A percentile compares a stretch with the other conserved stretches of the same genome.
These are phyloP conservation scores for Trichoderma polysporum DNA, from an alignment of 2,329 filamentous ascomycete genomes.

Conservation along the genomic window DNA sequence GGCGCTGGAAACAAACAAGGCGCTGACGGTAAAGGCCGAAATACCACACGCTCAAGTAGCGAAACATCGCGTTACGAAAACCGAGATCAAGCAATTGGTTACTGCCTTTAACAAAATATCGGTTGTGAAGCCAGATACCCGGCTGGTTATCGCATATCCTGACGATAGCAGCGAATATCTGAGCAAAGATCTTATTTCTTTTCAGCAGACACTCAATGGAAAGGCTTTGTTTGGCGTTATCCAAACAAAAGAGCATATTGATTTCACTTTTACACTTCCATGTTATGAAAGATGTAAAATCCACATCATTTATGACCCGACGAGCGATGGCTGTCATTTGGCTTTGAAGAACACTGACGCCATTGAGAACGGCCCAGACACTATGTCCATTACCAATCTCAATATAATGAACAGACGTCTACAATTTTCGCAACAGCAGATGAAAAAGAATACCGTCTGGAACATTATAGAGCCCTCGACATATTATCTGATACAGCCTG, in stretches of 20 bases:
- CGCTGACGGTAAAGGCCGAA: background rate
- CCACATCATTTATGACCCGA: background rate
- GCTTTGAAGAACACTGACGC: background rate
- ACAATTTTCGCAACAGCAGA: no score
- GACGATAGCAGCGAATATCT: background rate
- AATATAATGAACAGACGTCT: background rate
- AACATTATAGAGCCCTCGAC: background rate
- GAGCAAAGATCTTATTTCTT: background rate
- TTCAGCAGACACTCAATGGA: background rate
- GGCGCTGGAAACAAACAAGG: background rate
- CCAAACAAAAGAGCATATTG: background rate
- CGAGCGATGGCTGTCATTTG: background rate
- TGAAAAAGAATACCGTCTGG: background rate
- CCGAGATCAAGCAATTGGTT: background rate
- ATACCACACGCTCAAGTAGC: no score
- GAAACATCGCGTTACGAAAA: background rate
- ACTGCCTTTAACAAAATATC: background rate
- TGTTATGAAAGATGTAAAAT: background rate
- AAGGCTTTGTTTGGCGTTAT: background rate
- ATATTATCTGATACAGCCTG: background rate
- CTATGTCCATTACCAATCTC: background rate
- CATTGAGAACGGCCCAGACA: no score
- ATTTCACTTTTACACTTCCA: background rate
- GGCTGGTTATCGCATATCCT: background rate
- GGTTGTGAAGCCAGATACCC: background rate